Conservation (phyloP, 1,139 yeast genomes). For the Candida anutae region DNA sequence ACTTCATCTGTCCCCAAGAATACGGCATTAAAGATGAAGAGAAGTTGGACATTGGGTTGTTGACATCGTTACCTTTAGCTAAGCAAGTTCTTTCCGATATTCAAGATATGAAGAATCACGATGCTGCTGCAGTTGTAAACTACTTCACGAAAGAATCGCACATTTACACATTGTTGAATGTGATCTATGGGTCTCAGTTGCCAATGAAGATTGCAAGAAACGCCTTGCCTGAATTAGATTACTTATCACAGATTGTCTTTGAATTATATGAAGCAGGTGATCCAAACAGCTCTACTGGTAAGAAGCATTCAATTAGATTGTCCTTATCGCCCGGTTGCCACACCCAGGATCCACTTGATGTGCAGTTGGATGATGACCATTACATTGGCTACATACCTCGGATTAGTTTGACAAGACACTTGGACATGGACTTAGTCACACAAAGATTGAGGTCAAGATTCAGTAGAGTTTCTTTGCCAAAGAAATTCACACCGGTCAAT, state of each 20-base stretch:
- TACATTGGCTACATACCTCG: slow-evolving; percentile 94
- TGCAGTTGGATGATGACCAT: slow-evolving; percentile 91
- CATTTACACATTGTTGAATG: slow-evolving; percentile 85
- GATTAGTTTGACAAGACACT: slow-evolving; percentile 80
- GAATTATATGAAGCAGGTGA: slow-evolving; percentile 84
- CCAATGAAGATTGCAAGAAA: slow-evolving; percentile 93
- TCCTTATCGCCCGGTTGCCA: slow-evolving; percentile 97
- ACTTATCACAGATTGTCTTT: slow-evolving; percentile 88
- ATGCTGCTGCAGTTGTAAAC: slow-evolving; percentile 74
- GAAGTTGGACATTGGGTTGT: slow-evolving; percentile 88
- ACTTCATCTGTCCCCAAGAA: slow-evolving; percentile 97
- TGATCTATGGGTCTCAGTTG: slow-evolving; percentile 86
- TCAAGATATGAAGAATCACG: slow-evolving; percentile 68
- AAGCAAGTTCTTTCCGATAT: slow-evolving; percentile 80
- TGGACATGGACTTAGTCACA: slow-evolving; percentile 85
- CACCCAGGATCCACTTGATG: slow-evolving; percentile 94
- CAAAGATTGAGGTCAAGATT: slow-evolving; percentile 79
- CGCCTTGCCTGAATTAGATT: slow-evolving; percentile 93
- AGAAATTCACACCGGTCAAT: slow-evolving; percentile 85
- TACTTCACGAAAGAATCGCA: slow-evolving; percentile 97
- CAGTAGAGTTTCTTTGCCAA: slow-evolving; percentile 82
- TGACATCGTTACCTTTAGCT: slow-evolving; percentile 91
- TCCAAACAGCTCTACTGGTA: slow-evolving; percentile 47
- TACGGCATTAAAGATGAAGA: slow-evolving; percentile 96
- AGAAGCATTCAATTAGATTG: slow-evolving; percentile 81